phyloP scores from a whole-genome alignment of 352 stramenopile species.

The Phytophthora rubi region DNA sequence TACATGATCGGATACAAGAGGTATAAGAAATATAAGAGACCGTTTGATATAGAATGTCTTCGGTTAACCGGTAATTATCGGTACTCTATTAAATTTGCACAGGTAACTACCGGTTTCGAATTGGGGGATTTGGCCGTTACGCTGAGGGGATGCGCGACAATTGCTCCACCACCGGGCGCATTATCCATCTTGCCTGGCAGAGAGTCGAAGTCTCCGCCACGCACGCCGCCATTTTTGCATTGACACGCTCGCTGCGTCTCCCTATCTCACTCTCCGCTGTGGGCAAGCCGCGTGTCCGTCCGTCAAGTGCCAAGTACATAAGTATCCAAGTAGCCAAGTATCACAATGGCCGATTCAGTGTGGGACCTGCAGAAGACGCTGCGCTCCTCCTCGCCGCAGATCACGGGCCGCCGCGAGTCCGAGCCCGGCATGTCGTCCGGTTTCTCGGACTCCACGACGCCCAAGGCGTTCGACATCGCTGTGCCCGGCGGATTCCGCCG shows the following conservation, averaged over 20 bases:
- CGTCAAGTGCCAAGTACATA: slow-evolving; percentile 2
- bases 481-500: slow-evolving; percentile 74
- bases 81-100: not conserved
- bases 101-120: not conserved
- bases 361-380: slow-evolving; percentile 61
- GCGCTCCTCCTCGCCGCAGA: slow-evolving; percentile 31
- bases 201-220: slow-evolving; percentile 6
- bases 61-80: not conserved
- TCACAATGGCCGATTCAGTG: slow-evolving; percentile 52
- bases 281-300: slow-evolving; percentile 2
- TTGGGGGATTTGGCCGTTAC: slow-evolving; percentile 12
- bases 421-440: slow-evolving; percentile 58
- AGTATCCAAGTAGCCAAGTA: not conserved
- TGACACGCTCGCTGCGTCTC: slow-evolving; percentile 4
- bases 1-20: not conserved
- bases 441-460: slow-evolving; percentile 39
- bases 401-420: slow-evolving; percentile 56
- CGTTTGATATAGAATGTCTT: not conserved
- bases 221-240: not conserved
- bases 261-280: not conserved
- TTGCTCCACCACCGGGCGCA: slow-evolving; percentile 25
- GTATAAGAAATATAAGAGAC: not conserved
- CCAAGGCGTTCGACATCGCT: slow-evolving; percentile 68
- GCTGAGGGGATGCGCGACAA: slow-evolving; percentile 8
- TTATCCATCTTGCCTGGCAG: slow-evolving; percentile 28